Conservation (phyloP, 305 asterid genomes). For the Fraxinus angustifolia region DNA sequence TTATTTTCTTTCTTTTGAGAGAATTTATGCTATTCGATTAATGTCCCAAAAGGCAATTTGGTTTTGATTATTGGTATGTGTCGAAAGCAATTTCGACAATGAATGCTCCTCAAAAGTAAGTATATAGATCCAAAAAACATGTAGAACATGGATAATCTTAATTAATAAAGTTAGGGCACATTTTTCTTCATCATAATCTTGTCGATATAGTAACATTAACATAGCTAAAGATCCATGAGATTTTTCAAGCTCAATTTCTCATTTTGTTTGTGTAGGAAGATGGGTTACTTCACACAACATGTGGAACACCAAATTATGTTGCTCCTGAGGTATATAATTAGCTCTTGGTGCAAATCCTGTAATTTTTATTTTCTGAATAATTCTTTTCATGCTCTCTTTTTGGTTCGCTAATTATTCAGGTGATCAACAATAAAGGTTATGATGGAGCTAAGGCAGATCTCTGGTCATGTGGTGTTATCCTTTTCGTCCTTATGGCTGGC, state of each 20-base stretch:
- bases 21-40: background rate
- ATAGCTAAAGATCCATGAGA: background rate
- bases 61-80: background rate
- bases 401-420: conserved; percentile 38
- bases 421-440: conserved; percentile 88
- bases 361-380: conserved; percentile 9
- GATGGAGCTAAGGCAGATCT: conserved; percentile 99
- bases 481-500: conserved; percentile 96
- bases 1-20: background rate
- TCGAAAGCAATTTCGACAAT: background rate
- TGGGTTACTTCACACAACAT: conserved; percentile 93
- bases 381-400: conserved; percentile 4
- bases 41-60: background rate
- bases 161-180: background rate
- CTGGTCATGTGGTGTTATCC: conserved; percentile 99
- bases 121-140: background rate
- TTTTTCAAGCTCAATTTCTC: conserved; percentile 9
- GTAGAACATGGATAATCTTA: background rate
- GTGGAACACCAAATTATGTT: conserved; percentile 97
- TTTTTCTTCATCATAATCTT: background rate
- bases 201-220: background rate
- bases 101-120: background rate
- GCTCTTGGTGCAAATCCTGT: conserved; percentile 15
- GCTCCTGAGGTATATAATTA: conserved; percentile 80
- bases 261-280: conserved; percentile 61